Base-by-base conservation (phyloP, 228 moss, liverwort and hornwort species). In the Sphagnum fallax region DNA sequence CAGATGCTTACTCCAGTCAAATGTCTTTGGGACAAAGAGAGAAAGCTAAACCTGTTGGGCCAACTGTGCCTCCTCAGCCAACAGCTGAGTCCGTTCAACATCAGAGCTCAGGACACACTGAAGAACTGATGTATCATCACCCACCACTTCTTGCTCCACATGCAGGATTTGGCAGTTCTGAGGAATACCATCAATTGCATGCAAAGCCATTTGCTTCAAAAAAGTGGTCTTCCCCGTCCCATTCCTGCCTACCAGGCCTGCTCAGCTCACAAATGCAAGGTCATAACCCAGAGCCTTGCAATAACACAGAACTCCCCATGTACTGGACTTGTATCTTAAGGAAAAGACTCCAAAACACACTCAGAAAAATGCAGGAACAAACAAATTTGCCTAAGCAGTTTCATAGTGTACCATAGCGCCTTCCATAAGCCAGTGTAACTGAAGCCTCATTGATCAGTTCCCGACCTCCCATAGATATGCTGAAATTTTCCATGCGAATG, bases 121-220 rank as follows among this genome's bases (percentile, higher is more conserved):
- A 66, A 98, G 83, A 67, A 98, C 87, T 12, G 89, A 90, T 50
- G 81, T 88, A 6, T 98, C 98, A 83, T 98, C 98, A 48, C 98
- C 98, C 51, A 84, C 90, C 75, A 98, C 98, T 80, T 98, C 98
- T 77, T 98, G 98, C 79, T 98, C 98, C 67, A 98, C 98, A 76
- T 98, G 98, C 71, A 98, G 69, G 72, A 98, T 92, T 76, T 98
- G 98, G 69, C 98, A 98, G 51, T 94, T 98, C 57, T 89, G 92
- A 50, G 94, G 94, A 67, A 93, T 98, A 15, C 98, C 98, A 52
- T 98, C 98, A 60, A 98, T 94, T 58, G 87, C 78, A 79, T 98
- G 98, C 82, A 89, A 82, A 59, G 98, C 98, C 94, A 98, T 90
- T 75, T 98, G 90, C 87, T 98, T 98, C 82, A 98, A 80, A 48